Base-by-base conservation (phyloP, 768 basidiomycete species). In the Mycena vulgaris region DNA sequence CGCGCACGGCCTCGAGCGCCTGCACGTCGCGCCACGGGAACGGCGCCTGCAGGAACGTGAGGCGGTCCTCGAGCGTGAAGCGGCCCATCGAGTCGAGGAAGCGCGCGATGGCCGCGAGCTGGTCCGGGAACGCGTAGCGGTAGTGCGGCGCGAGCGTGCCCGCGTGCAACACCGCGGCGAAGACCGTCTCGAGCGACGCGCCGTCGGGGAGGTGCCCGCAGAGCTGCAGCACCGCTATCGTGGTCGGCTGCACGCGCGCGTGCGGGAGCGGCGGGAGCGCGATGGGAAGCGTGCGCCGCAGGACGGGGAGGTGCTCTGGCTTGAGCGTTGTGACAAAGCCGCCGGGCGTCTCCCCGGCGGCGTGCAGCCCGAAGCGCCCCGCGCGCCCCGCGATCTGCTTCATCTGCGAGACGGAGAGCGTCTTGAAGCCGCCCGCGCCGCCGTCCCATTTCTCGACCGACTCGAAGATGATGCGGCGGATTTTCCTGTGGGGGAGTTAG, bases 381-480 rank as follows among this genome's bases (percentile, higher is more conserved):
- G 97, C 97, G 45, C 97, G 89, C 8, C 97, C 96, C 1, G 93
- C 96, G 53, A 99, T 98, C 78, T 98, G 97, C 79, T 98, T 98
- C 78, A 95, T 89, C 73, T 93, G 91, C 0, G 96, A 94, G 5
- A 87, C 78, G 0, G 93, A 89, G 7, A 99, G 84, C 0, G n/a
- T n/a, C n/a, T n/a, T n/a, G n/a, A n/a, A 80, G 79, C 5, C 77
- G 19, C 72, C 73, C 21, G 6, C 72, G 3, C 17, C 75, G 21
- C 92, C 92, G 66, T 92, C 84, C 71, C 80, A 93, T 78, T 98
- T 98, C 45, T 78, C 72, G 23, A 95, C 82, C 1, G 88, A 80
- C 42, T 91, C 87, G 74, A 97, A 97, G 57, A 98, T 86, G 72
- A 97, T 85, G 17, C 96, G 92, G 68, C 92, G 92, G 81, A 99